Conservation (phyloP, 2,329 filamentous ascomycete species). For the Hirsutella rhossiliensis region DNA sequence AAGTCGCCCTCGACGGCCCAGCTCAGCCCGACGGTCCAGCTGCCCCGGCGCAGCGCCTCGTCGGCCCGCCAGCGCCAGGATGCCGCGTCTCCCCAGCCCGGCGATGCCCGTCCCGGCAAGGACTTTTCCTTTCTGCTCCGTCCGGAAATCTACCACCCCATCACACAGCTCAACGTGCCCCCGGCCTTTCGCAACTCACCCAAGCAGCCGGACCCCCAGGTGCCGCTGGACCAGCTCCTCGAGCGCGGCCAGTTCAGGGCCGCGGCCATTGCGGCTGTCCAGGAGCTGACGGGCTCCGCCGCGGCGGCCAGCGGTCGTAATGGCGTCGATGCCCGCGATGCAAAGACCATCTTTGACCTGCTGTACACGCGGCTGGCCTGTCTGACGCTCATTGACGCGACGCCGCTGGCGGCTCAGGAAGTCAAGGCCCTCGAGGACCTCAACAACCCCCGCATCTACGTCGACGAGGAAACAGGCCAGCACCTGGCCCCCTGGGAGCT, state of each 20-base stretch:
- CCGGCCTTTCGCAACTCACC: slow-evolving; percentile 57
- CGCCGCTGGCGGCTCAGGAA: slow-evolving; percentile 55
- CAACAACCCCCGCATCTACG: slow-evolving; percentile 42
- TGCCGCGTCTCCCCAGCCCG: slow-evolving; percentile 18
- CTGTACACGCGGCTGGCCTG: slow-evolving; percentile 74
- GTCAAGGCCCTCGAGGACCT: slow-evolving; percentile 52
- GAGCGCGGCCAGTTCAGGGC: slow-evolving; percentile 65
- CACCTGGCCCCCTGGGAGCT: slow-evolving; percentile 82
- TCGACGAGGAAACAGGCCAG: slow-evolving; percentile 36
- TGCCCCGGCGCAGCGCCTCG: not conserved
- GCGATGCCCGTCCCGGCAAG: slow-evolving; percentile 33
- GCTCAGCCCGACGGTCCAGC: not conserved
- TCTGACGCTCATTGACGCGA: slow-evolving; percentile 66
- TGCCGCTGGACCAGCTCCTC: slow-evolving; percentile 57
- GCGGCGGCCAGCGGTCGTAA: slow-evolving; percentile 17
- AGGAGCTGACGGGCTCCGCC: slow-evolving; percentile 41
- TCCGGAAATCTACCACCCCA: slow-evolving; percentile 71
- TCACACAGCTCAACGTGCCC: slow-evolving; percentile 51
- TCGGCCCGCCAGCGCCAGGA: slow-evolving; percentile 1
- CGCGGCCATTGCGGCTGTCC: slow-evolving; percentile 57
- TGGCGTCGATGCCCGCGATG: slow-evolving; percentile 39
- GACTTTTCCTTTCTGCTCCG: slow-evolving; percentile 74
- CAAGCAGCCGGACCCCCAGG: slow-evolving; percentile 48
- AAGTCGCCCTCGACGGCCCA: slow-evolving; percentile 5
- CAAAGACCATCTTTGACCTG: slow-evolving; percentile 58